These are phyloP conservation scores for Eucalyptus erythrocorys DNA, from an alignment of 345 rosid species.

Conservation along the genomic window DNA sequence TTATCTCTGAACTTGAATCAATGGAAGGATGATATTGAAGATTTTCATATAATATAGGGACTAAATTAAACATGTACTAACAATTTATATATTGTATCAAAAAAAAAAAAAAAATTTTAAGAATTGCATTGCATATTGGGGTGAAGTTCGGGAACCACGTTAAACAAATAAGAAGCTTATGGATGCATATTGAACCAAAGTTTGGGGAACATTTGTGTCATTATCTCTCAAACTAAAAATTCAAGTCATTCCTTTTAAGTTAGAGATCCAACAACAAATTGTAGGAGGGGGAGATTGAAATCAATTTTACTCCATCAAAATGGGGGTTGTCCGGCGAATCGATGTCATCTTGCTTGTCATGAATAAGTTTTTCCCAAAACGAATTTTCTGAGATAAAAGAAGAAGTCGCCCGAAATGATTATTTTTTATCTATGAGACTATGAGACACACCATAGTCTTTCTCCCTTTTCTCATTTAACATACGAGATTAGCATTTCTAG, in stretches of 20 bases:
- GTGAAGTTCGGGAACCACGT: fast-evolving
- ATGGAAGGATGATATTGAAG: no score
- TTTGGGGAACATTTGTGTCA: no score
- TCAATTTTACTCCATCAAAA: background rate
- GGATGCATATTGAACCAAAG: no score
- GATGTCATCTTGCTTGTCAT: background rate
- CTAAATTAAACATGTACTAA: fast-evolving
- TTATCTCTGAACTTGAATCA: fast-evolving
- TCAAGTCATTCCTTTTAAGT: background rate
- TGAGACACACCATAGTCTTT: background rate
- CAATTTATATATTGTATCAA: fast-evolving
- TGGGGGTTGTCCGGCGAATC: fast-evolving
- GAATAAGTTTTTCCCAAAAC: fast-evolving
- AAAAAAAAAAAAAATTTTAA: no score
- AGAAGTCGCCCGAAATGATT: background rate
- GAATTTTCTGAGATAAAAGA: background rate
- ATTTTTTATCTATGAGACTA: background rate
- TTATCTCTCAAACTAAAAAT: fast-evolving
- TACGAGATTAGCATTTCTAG: background rate
- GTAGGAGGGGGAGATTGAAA: background rate
- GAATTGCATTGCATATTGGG: fast-evolving
- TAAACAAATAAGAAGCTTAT: no score
- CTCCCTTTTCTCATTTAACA: background rate
- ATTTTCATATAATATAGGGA: fast-evolving
- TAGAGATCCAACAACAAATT: fast-evolving